Evolutionary conservation across 306 rosid species (phyloP).

Genomic region (Malus domestica): DNA sequence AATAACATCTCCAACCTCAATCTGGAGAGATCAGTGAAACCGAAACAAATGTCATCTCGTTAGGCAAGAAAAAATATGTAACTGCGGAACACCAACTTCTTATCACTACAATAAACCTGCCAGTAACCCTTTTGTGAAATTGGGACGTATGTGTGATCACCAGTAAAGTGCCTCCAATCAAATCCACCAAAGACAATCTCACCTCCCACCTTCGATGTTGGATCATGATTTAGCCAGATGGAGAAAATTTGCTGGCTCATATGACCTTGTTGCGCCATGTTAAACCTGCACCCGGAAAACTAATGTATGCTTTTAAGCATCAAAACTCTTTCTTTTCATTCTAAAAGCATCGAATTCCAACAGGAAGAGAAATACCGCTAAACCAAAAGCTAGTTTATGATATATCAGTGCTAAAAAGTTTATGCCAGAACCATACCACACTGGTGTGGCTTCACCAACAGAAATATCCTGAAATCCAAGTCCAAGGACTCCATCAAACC

Average conservation of each 20-base stretch:
- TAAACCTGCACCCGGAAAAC: conserved; percentile 20
- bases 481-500: conserved; percentile 47
- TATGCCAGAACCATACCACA: conserved; percentile 27
- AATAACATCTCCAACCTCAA: conserved; percentile 56
- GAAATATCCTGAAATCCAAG: conserved; percentile 45
- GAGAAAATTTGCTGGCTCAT: conserved; percentile 33
- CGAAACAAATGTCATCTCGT: conserved; percentile 6
- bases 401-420: not conserved
- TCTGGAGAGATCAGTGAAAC: conserved; percentile 33
- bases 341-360: not conserved
- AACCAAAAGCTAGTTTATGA: not conserved
- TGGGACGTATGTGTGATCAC: conserved; percentile 60
- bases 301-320: not conserved
- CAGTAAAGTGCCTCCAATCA: conserved; percentile 54
- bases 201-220: conserved; percentile 29
- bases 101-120: conserved; percentile 41
- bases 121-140: conserved; percentile 54
- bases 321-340: not conserved
- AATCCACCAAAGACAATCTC: conserved; percentile 56
- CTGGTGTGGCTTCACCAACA: conserved; percentile 32
- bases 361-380: not conserved
- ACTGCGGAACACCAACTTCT: conserved; percentile 5
- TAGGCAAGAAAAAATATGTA: conserved; percentile 11
- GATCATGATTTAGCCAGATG: conserved; percentile 34
- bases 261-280: conserved; percentile 28